A percentile compares a stretch with the other conserved stretches of the same genome.
Evolutionary conservation across 2,329 filamentous ascomycete species (phyloP).

Genomic region (Phialophora macrospora): DNA sequence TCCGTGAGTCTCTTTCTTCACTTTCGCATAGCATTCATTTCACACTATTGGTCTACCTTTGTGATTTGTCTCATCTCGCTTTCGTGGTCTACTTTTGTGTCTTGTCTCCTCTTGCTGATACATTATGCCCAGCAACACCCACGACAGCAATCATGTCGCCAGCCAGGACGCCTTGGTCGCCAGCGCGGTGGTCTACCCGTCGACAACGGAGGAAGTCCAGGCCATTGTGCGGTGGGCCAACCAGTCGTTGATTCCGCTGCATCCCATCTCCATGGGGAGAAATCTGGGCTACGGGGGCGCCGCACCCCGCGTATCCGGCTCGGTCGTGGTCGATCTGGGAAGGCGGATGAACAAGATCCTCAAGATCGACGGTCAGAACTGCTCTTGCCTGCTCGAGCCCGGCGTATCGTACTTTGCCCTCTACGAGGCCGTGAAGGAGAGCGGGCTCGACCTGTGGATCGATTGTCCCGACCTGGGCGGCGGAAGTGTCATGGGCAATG

Average conservation of each 20-base stretch:
- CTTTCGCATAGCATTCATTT: not conserved
- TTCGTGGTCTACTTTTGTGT: not conserved
- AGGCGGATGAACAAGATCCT: constrained; percentile 50
- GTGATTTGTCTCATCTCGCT: not conserved
- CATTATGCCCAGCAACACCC: constrained; percentile 14
- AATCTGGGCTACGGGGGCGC: constrained; percentile 51
- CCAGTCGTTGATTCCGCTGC: constrained; percentile 44
- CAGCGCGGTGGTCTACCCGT: constrained; percentile 22
- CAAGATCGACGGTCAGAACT: constrained; percentile 45
- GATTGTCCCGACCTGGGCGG: constrained; percentile 47
- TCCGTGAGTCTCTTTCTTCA: constrained; percentile 9
- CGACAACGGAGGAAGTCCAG: constrained; percentile 21
- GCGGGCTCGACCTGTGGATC: constrained; percentile 52
- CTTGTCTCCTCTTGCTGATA: not conserved
- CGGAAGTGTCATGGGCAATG: constrained; percentile 45
- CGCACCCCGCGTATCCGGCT: constrained; percentile 51
- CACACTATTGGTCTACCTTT: not conserved
- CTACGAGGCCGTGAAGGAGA: constrained; percentile 45
- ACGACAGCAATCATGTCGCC: constrained; percentile 24
- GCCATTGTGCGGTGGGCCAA: constrained; percentile 37
- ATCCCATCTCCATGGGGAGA: constrained; percentile 40
- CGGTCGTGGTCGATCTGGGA: constrained; percentile 51
- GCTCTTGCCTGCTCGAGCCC: constrained; percentile 51
- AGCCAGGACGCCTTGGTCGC: constrained; percentile 21
- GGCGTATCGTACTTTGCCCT: constrained; percentile 51